A percentile compares a stretch with the other conserved stretches of the same genome.
phyloP scores from a whole-genome alignment of 1,284 basidiomycete genomes.

The Puccinia triticina region DNA sequence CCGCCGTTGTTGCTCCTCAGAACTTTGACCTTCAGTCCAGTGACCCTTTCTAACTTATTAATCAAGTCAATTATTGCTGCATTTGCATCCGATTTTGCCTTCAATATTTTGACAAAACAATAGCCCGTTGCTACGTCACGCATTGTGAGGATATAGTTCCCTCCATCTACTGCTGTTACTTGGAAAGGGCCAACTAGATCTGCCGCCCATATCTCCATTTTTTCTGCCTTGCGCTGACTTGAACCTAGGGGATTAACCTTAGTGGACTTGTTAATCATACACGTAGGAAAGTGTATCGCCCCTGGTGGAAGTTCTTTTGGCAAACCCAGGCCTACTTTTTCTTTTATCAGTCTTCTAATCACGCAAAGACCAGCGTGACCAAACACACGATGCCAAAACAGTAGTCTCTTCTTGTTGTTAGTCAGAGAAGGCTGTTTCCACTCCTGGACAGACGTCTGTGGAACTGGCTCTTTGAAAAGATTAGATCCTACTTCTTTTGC shows the following conservation, averaged over 20 bases:
- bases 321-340: background rate
- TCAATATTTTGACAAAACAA: background rate
- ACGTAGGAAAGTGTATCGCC: slow-evolving; percentile 1
- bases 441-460: background rate
- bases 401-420: background rate
- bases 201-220: background rate
- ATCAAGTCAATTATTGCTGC: background rate
- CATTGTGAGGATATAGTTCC: background rate
- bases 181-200: slow-evolving; percentile 34
- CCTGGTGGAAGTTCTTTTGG: background rate
- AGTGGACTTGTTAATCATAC: slow-evolving; percentile 7
- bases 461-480: too few species aligned
- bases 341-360: background rate
- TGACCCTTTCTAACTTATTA: background rate
- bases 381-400: background rate
- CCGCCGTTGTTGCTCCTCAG: slow-evolving; percentile 20
- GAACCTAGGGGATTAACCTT: background rate
- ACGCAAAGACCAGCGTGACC: background rate
- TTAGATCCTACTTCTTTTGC: too few species aligned
- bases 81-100: background rate
- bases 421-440: background rate
- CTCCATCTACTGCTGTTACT: background rate
- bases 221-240: background rate
- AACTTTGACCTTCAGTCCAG: background rate
- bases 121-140: background rate